Conservation (phyloP, 2,329 filamentous ascomycete species). For the Hymenoscyphus scutula region DNA sequence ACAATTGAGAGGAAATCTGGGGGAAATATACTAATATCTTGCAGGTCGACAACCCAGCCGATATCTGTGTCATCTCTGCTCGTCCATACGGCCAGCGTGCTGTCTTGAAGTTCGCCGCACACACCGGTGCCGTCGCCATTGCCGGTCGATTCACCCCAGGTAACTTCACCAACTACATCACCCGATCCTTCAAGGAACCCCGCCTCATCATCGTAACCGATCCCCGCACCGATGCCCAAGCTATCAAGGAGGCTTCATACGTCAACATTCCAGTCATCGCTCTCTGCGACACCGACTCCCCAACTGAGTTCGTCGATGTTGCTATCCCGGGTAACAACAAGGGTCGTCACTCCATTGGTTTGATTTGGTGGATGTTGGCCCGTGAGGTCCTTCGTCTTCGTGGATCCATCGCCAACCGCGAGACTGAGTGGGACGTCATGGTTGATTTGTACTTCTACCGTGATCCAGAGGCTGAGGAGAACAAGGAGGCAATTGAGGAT, state of each 20-base stretch:
- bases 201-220: slow-evolving; percentile 99
- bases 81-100: slow-evolving; percentile 99
- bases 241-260: slow-evolving; percentile 99
- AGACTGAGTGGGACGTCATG: slow-evolving; percentile 98
- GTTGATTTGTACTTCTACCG: slow-evolving; percentile 99
- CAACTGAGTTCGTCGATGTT: slow-evolving; percentile 99
- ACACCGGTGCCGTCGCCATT: slow-evolving; percentile 97
- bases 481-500: slow-evolving; percentile 95
- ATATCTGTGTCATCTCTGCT: slow-evolving; percentile 98
- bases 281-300: slow-evolving; percentile 98
- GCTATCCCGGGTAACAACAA: slow-evolving; percentile 99
- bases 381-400: slow-evolving; percentile 99
- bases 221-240: slow-evolving; percentile 98
- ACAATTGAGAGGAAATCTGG: background rate
- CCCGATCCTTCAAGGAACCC: slow-evolving; percentile 99
- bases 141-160: slow-evolving; percentile 99
- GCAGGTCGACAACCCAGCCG: slow-evolving; percentile 94
- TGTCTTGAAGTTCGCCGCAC: slow-evolving; percentile 98
- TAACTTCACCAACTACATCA: slow-evolving; percentile 99
- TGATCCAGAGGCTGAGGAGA: slow-evolving; percentile 98
- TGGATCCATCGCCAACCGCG: slow-evolving; percentile 92
- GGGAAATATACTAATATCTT: background rate
- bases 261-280: slow-evolving; percentile 99
- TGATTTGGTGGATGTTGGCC: slow-evolving; percentile 99
- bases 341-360: slow-evolving; percentile 97